Base-by-base conservation (phyloP, 2,329 filamentous ascomycete species). In the Xylaria hypoxylon region DNA sequence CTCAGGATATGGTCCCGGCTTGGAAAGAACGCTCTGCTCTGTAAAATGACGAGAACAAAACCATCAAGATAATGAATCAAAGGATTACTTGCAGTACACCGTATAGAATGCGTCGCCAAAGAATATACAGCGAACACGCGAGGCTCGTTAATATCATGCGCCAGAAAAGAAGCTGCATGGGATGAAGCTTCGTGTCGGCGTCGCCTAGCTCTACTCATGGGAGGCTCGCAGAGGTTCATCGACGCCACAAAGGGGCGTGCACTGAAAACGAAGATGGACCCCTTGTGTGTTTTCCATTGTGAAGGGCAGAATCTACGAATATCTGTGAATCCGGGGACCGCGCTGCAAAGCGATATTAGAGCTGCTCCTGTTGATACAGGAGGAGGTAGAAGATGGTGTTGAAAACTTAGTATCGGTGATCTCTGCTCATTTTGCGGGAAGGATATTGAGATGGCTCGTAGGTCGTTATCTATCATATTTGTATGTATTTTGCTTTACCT, bases 161-260 rank as follows among this genome's bases (percentile, higher is more conserved):
- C 6, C 87, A 87, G 73, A 97, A 94, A 3, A 97, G 85, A 66
- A 97, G 90, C 80, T 96, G 92, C 70, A 96, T 90, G 0, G 94
- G 92, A 81, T 96, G 88, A 83, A 96, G 57, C 17, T 66, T 90
- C 2, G 88, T 88, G 52, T 70, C 72, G 62, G 57, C 62, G 15
- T 70, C 70, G 51, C 58, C 70, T 19, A 91, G 83, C 76, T 96
- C 92, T 44, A 97, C n/a, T n/a, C n/a, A n/a, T n/a, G n/a, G 82
- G 11, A 95, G 78, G 22, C 93, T 85, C 0, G 45, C 89, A 89
- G 10, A 96, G 87, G 77, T 96, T 96, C 94, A 97, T 97, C 59
- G 92, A 79, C 0, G 91, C 89, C 1, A 90, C 93, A 72, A 97
- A 97, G 40, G 96, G 81, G 78, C 97, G 93, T 0, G 93, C 87